Percentiles rank a stretch among this genome's conserved stretches.
These are phyloP conservation scores for Moricandia arvensis DNA, from an alignment of 345 rosid species.

Conservation along the genomic window DNA sequence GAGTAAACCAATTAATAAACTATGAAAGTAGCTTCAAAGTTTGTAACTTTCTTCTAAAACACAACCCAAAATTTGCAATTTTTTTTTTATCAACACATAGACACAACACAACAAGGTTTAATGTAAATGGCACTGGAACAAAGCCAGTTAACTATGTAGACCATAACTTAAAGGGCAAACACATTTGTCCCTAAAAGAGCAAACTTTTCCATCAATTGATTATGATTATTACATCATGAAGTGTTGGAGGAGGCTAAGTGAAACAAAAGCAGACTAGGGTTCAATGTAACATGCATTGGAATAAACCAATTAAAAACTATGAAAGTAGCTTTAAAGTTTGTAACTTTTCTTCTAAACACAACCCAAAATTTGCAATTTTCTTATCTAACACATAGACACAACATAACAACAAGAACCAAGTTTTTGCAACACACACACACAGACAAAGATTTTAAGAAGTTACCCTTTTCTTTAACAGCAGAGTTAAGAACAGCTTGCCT, in stretches of 20 bases:
- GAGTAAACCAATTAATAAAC: neutral
- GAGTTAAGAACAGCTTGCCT: slow-evolving; percentile 75
- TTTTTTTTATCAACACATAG: neutral
- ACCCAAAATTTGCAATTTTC: neutral
- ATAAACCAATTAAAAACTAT: too few relatives aligned
- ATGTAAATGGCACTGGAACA: neutral
- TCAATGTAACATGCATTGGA: too few relatives aligned
- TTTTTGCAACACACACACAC: neutral
- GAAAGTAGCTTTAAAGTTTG: neutral
- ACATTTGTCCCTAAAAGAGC: too few relatives aligned
- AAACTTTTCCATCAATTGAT: too few relatives aligned
- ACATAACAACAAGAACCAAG: neutral
- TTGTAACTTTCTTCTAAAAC: neutral
- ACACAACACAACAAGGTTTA: neutral
- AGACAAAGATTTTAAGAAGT: neutral
- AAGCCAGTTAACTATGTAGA: too few relatives aligned
- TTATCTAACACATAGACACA: neutral
- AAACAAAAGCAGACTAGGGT: too few relatives aligned
- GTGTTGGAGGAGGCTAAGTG: too few relatives aligned
- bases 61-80: neutral
- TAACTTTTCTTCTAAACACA: neutral
- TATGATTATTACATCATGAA: too few relatives aligned
- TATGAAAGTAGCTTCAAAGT: neutral
- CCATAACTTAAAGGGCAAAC: too few relatives aligned
- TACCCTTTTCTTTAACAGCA: slow-evolving; percentile 72